Percentiles rank a stretch among this genome's conserved stretches.
phyloP scores from a whole-genome alignment of 768 basidiomycete species.

The Psilocybe azurescens region DNA sequence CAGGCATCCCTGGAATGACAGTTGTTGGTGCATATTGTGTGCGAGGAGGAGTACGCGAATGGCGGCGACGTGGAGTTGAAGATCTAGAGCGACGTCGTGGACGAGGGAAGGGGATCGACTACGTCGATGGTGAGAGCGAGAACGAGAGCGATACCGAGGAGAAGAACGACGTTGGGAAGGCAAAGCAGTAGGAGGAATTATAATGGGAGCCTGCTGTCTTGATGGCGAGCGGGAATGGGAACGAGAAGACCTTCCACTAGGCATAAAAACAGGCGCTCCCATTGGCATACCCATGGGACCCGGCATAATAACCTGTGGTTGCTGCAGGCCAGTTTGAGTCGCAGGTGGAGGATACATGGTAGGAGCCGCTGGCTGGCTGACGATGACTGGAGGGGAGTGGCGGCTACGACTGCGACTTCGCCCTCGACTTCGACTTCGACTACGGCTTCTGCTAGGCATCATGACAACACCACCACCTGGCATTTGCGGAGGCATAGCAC shows the following conservation, averaged over 20 bases:
- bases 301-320: slow-evolving; percentile 15
- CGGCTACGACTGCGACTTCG: slow-evolving; percentile 13
- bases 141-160: slow-evolving; percentile 14
- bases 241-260: slow-evolving; percentile 8
- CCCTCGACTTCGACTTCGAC: slow-evolving; percentile 10
- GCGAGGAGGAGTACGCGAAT: slow-evolving; percentile 13
- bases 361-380: slow-evolving; percentile 19
- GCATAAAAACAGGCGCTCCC: slow-evolving; percentile 1
- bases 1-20: slow-evolving; percentile 15
- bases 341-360: slow-evolving; percentile 18
- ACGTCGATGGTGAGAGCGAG: slow-evolving; percentile 18
- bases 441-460: slow-evolving; percentile 19
- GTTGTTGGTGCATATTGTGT: slow-evolving; percentile 12
- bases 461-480: slow-evolving; percentile 15
- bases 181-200: slow-evolving; percentile 6
- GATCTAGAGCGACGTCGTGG: slow-evolving; percentile 14
- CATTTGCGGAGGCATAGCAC: slow-evolving; percentile 6
- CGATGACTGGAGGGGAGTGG: slow-evolving; percentile 16
- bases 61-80: slow-evolving; percentile 20
- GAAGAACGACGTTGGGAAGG: not conserved
- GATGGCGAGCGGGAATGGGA: slow-evolving; percentile 18
- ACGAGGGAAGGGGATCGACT: slow-evolving; percentile 21
- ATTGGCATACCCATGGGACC: not conserved
- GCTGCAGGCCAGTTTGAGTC: slow-evolving; percentile 13
- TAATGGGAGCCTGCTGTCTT: slow-evolving; percentile 2